Base-by-base conservation (phyloP, 495 filamentous ascomycete species). In the Talaromyces thailandensis region DNA sequence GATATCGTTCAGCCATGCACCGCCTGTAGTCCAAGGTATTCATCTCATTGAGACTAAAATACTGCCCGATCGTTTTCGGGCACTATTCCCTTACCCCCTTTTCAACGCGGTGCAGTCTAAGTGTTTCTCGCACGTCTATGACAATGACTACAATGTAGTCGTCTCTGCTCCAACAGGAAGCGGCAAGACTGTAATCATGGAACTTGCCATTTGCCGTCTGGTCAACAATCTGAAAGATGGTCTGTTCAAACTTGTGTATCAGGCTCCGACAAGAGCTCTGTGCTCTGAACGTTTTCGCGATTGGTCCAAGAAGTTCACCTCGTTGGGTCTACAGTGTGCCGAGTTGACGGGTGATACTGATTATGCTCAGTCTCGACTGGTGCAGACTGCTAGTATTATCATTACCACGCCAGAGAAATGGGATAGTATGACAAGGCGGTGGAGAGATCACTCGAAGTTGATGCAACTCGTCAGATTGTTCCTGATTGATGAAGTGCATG, bases 391-490 rank as follows among this genome's bases (percentile, higher is more conserved):
- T 37, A 88, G 87, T 58, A 92, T 98, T 62, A 96, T 98, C 62
- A 87, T 98, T 56, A 98, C 94, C 0, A 98, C 94, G 0, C 94
- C 94, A 1, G 94, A 98, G 73, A 98, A 98, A 71, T 98, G 94
- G 94, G 94, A 98, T 72, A 96, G 91, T 63, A 89, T 98, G 72
- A 98, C 94, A 1, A 82, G 94, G 31, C 94, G 92, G 72, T 98
- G 94, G 94, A 87, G 90, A 66, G 94, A 98, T 66, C 91, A 98
- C 68, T 80, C 80, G 56, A 90, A 82, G 65, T 76, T 98, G 24
- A 85, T 98, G 74, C 84, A 91, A 64, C 76, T 97, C 64, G 86
- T 98, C 26, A 91, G 91, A 67, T 75, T 98, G 0, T 96, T 97
- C 61, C 82, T 98, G 21, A 95, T 98, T 64, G 94, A 98, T 68